These are phyloP conservation scores for Candida smagusa DNA, from an alignment of 1,139 yeast species.

Conservation along the genomic window DNA sequence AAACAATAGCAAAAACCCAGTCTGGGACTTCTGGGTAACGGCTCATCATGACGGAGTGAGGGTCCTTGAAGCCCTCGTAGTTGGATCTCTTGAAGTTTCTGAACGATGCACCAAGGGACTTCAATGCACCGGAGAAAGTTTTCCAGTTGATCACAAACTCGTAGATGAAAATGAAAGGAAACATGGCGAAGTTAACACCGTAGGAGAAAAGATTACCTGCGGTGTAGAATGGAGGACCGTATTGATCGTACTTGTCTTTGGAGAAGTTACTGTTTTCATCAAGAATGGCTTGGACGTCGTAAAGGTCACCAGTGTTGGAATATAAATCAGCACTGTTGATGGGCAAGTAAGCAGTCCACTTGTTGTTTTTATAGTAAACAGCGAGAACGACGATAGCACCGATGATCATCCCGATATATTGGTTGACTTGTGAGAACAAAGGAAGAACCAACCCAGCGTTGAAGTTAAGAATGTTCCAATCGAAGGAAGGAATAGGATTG, in stretches of 20 bases:
- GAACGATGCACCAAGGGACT: constrained; percentile 4
- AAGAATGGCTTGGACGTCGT: constrained; percentile 9
- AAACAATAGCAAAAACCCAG: constrained; percentile 10
- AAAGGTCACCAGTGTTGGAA: constrained; percentile 12
- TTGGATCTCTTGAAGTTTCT: constrained; percentile 8
- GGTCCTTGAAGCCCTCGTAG: constrained; percentile 13
- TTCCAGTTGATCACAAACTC: constrained; percentile 7
- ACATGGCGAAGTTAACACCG: constrained; percentile 13
- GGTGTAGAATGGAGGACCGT: constrained; percentile 40
- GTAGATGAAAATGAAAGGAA: constrained; percentile 13
- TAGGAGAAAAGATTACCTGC: constrained; percentile 22
- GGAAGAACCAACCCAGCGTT: constrained; percentile 9
- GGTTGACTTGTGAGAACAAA: constrained; percentile 10
- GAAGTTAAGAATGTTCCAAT: constrained; percentile 12
- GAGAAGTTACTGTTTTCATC: constrained; percentile 9
- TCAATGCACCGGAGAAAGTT: constrained; percentile 9
- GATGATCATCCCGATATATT: constrained; percentile 10
- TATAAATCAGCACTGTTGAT: constrained; percentile 10
- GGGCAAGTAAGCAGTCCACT: constrained; percentile 14
- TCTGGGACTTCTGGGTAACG: constrained; percentile 15
- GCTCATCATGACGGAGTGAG: constrained; percentile 11
- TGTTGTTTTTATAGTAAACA: constrained; percentile 11
- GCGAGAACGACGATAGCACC: constrained; percentile 11
- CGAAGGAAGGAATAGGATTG: constrained; percentile 16
- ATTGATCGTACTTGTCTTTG: constrained; percentile 12